Conservation (phyloP, 1,284 basidiomycete species). For the Irpex sp. region DNA sequence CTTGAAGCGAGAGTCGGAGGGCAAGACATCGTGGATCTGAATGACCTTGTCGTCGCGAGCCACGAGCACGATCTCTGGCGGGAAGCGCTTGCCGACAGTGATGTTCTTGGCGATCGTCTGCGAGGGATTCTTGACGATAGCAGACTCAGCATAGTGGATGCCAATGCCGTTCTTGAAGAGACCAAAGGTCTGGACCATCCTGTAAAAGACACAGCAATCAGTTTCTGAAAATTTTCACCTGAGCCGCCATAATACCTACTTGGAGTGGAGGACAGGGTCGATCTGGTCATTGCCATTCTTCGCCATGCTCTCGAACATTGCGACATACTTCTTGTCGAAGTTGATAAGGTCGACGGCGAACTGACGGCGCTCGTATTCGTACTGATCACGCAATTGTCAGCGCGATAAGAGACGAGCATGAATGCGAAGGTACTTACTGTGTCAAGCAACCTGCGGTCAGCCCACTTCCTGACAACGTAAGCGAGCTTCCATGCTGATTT, state of each 20-base stretch:
- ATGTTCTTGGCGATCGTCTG: constrained; percentile 47
- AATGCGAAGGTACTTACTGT: not conserved
- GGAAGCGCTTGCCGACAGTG: constrained; percentile 56
- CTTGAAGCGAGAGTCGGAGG: constrained; percentile 1
- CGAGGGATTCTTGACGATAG: constrained; percentile 41
- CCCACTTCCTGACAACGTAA: constrained; percentile 1
- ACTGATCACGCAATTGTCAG: not conserved
- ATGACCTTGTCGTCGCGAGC: not conserved
- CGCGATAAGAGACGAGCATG: not conserved
- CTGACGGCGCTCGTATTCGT: not conserved
- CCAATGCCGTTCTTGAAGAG: constrained; percentile 63
- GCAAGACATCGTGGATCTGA: not conserved
- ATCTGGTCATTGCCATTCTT: not conserved
- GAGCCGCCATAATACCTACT: not conserved
- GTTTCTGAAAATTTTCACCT: not conserved
- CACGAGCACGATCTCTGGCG: constrained; percentile 13
- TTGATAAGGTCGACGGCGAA: constrained; percentile 1
- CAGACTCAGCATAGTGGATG: constrained; percentile 57
- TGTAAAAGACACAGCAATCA: constrained; percentile 18
- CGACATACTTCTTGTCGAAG: constrained; percentile 1
- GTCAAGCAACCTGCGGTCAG: not conserved
- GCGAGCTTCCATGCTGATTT: not conserved
- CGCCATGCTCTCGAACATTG: constrained; percentile 1
- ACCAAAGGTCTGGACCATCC: constrained; percentile 56
- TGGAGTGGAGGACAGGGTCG: constrained; percentile 1